phyloP scores from a whole-genome alignment of 2,329 filamentous ascomycete genomes.

The Chaetomium sp. region DNA sequence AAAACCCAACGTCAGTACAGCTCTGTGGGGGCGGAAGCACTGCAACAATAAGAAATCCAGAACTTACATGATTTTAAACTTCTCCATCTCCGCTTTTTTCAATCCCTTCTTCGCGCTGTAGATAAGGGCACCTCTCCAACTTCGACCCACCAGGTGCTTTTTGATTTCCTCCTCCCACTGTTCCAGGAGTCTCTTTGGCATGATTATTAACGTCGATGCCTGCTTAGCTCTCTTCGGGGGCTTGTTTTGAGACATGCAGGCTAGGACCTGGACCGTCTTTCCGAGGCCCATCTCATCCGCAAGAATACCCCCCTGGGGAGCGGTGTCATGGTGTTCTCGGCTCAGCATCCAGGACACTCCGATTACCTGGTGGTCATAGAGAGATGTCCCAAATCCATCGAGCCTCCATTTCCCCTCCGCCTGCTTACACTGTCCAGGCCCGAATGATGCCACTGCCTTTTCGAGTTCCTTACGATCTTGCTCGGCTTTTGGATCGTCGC shows the following conservation, averaged over 20 bases:
- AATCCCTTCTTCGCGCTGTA: not conserved
- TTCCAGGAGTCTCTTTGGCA: slow-evolving; percentile 29
- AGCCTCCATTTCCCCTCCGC: slow-evolving; percentile 12
- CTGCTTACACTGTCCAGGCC: not conserved
- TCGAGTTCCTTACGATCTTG: not conserved
- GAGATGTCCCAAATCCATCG: slow-evolving; percentile 2
- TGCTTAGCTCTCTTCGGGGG: slow-evolving; percentile 23
- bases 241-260: slow-evolving; percentile 44
- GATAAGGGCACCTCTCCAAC: not conserved
- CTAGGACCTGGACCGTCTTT: slow-evolving; percentile 53
- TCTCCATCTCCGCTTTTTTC: not conserved
- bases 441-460: slow-evolving; percentile 5
- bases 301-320: slow-evolving; percentile 38
- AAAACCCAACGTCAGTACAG: not conserved
- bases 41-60: no score
- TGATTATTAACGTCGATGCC: slow-evolving; percentile 36
- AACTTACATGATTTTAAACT: slow-evolving; percentile 9
- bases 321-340: slow-evolving; percentile 14
- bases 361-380: slow-evolving; percentile 16
- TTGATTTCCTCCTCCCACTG: slow-evolving; percentile 36
- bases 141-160: slow-evolving; percentile 20
- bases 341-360: slow-evolving; percentile 17
- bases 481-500: not conserved
- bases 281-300: slow-evolving; percentile 58
- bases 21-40: not conserved